Percentiles rank a stretch among this genome's conserved stretches.
Evolutionary conservation across 2,329 filamentous ascomycete genomes (phyloP).

Genomic region (Ceratocystis lukuohia): DNA sequence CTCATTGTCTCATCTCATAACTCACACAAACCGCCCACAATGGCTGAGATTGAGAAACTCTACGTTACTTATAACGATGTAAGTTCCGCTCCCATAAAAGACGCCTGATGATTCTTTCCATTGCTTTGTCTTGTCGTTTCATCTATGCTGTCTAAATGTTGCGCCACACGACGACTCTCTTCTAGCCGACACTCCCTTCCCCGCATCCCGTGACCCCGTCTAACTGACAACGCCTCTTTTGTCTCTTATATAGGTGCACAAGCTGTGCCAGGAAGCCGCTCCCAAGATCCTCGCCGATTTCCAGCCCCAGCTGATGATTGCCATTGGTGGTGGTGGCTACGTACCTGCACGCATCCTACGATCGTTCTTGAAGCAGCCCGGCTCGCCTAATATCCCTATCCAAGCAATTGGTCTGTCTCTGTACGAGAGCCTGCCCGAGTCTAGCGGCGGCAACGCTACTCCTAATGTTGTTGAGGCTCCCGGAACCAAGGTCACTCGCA

Average conservation of each 20-base stretch:
- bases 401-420: constrained; percentile 97
- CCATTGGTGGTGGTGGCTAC: constrained; percentile 94
- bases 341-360: constrained; percentile 93
- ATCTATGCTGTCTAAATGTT: neutral
- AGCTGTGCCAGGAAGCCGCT: constrained; percentile 82
- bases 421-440: constrained; percentile 65
- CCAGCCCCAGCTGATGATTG: constrained; percentile 92
- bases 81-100: constrained; percentile 27
- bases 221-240: constrained; percentile 12
- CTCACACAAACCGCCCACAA: constrained; percentile 32
- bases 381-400: constrained; percentile 88
- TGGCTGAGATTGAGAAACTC: constrained; percentile 74
- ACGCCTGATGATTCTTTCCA: too few species aligned
- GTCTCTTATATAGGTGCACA: constrained; percentile 60
- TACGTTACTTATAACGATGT: constrained; percentile 91
- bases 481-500: constrained; percentile 90
- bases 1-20: constrained; percentile 8
- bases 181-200: neutral
- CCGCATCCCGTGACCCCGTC: neutral
- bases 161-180: neutral
- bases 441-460: constrained; percentile 36
- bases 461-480: constrained; percentile 49
- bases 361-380: constrained; percentile 86
- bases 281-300: constrained; percentile 69
- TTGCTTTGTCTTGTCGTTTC: neutral